These are phyloP conservation scores for Gardenia jasminoides DNA, from an alignment of 257 asterid species.

Conservation along the genomic window DNA sequence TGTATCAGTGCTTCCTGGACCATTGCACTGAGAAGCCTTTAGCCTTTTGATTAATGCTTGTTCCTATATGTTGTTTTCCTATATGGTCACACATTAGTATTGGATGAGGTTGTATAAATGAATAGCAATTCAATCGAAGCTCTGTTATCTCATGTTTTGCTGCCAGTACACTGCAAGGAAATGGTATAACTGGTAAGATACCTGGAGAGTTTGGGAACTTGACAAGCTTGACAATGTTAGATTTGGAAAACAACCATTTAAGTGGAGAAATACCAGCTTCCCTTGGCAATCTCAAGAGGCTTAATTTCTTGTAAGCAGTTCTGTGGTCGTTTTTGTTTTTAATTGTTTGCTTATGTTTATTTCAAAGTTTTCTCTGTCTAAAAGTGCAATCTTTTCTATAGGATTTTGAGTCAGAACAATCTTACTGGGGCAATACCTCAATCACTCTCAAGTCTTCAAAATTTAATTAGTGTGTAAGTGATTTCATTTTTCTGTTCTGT, in stretches of 20 bases:
- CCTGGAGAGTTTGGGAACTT: slow-evolving; percentile 79
- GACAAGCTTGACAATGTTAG: slow-evolving; percentile 77
- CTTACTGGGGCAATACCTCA: slow-evolving; percentile 75
- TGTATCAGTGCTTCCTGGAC: neutral
- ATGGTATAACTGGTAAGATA: slow-evolving; percentile 72
- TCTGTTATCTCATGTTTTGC: neutral
- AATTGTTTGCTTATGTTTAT: neutral
- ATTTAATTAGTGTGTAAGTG: slow-evolving; percentile 63
- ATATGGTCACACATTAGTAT: neutral
- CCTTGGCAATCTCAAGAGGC: slow-evolving; percentile 67
- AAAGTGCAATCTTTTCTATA: slow-evolving; percentile 29
- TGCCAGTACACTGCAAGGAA: slow-evolving; percentile 86
- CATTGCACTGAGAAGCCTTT: neutral
- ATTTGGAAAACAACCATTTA: slow-evolving; percentile 68
- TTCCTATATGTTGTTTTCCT: neutral
- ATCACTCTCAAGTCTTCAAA: slow-evolving; percentile 62
- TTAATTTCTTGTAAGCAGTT: slow-evolving; percentile 70
- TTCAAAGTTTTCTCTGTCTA: neutral
- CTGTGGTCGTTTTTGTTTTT: neutral
- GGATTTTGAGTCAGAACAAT: slow-evolving; percentile 76
- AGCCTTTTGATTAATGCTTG: neutral
- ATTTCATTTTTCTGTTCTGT: slow-evolving; percentile 18
- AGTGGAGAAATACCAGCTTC: slow-evolving; percentile 84
- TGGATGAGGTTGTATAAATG: neutral
- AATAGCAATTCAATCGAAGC: too few relatives aligned